phyloP scores from a whole-genome alignment of 768 basidiomycete species.

The Collybia nuda region DNA sequence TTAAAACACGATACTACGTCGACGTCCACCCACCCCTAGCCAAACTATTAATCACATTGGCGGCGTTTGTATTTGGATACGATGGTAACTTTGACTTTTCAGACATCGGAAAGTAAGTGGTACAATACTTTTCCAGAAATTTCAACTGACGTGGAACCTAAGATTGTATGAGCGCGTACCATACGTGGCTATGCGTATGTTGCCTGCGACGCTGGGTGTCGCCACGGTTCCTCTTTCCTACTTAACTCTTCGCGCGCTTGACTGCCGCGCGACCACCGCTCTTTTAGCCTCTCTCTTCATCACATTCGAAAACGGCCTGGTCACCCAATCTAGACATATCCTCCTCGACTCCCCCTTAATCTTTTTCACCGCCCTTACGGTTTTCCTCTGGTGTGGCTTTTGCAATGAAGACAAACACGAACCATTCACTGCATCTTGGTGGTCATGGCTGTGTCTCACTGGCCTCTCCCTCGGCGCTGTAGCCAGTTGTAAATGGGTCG shows the following conservation, averaged over 20 bases:
- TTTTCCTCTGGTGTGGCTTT: slow-evolving; percentile 88
- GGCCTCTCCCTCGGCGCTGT: slow-evolving; percentile 92
- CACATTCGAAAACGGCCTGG: slow-evolving; percentile 94
- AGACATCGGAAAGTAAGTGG: slow-evolving; percentile 89
- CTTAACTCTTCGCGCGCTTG: slow-evolving; percentile 89
- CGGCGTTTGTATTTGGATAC: slow-evolving; percentile 84
- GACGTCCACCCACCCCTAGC: slow-evolving; percentile 98
- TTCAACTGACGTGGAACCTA: background rate
- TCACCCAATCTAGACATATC: slow-evolving; percentile 96
- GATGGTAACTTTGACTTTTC: slow-evolving; percentile 96
- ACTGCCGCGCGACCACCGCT: slow-evolving; percentile 89
- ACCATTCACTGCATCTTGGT: slow-evolving; percentile 87
- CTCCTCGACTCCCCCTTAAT: slow-evolving; percentile 97
- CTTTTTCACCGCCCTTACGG: slow-evolving; percentile 93
- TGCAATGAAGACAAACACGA: slow-evolving; percentile 85
- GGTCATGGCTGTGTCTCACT: slow-evolving; percentile 86
- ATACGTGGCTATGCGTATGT: slow-evolving; percentile 94
- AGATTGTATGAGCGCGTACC: slow-evolving; percentile 87
- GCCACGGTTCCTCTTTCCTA: slow-evolving; percentile 89
- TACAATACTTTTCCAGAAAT: background rate
- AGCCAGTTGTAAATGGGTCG: slow-evolving; percentile 96
- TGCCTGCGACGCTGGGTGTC: slow-evolving; percentile 90
- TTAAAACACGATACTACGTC: slow-evolving; percentile 88
- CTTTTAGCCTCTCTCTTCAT: slow-evolving; percentile 88
- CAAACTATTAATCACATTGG: slow-evolving; percentile 91